Base-by-base conservation (phyloP, 2,329 filamentous ascomycete genomes). In the Scedosporium boydii region DNA sequence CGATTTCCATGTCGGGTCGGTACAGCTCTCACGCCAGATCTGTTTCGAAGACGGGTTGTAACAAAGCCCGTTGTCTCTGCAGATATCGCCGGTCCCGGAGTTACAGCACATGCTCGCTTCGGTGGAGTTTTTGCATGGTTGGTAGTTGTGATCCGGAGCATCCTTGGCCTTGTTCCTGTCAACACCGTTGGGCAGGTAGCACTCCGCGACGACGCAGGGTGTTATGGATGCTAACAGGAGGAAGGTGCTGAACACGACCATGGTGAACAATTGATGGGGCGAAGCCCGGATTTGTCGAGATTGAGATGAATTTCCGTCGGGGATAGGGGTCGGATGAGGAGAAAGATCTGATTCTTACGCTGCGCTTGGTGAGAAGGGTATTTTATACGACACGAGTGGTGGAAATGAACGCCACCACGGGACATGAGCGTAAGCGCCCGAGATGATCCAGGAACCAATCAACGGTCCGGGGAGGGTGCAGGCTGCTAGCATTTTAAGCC, bases 21-120 rank as follows among this genome's bases (percentile, higher is more conserved):
- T 68, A 61, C 67, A 69, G 46, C 65, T 65, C 62, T 66, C 66
- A 41, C 68, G 64, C 65, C 66, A 68, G 12, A 66, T n/a, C 5
- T 41, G 44, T 23, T 55, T 51, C 3, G 27, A 26, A 6, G 26
- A 26, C n/a, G 53, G 34, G 12, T 63, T 64, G 57, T 58, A 64
- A 41, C 63, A 64, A 2, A 64, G 51, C 6, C 63, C 63, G 55
- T 58, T 58, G 26, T 62, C 60, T 10, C 42, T 46, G 3, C 63
- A 64, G 41, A 46, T 26, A 12, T 63, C 61, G 6, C 61, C 63
- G 10, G 51, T 38, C 44, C 34, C 53, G 1, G 51, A 59, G 38
- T 64, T 63, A 51, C 61, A 64, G 61, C 63, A 64, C 61, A 63
- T 64, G 57, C 61, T 57, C 38, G 55, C 57, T 3, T 53, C 61